A percentile compares a stretch with the other conserved stretches of the same genome.
Conservation (phyloP, 306 rosid genomes). For the Oxytropis ochrocephala region DNA sequence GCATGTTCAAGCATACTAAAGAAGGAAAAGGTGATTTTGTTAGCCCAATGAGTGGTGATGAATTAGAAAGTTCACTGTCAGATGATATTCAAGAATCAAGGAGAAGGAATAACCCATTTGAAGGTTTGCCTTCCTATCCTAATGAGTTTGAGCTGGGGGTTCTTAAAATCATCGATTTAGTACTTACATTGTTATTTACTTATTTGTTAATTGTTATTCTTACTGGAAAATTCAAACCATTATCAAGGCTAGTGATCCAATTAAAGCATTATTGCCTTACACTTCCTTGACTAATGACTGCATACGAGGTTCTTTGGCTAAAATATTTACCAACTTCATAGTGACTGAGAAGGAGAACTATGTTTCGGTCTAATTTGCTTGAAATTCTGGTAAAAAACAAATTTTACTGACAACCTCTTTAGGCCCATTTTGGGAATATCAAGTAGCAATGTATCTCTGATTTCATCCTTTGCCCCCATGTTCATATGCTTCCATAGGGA, state of each 20-base stretch:
- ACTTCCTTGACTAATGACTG: background rate
- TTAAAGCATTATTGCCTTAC: background rate
- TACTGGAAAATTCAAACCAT: background rate
- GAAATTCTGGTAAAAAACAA: background rate
- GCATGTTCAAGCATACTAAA: conserved; percentile 53
- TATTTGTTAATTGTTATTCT: background rate
- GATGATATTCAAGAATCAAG: conserved; percentile 37
- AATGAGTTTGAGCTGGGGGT: background rate
- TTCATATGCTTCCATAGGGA: background rate
- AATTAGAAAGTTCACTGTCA: conserved; percentile 25
- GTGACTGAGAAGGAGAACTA: background rate
- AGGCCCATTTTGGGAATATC: background rate
- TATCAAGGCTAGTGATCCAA: background rate
- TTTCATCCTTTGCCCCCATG: background rate
- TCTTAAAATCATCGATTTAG: background rate
- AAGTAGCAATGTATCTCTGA: background rate
- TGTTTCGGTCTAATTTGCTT: conserved; percentile 1
- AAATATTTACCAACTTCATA: background rate
- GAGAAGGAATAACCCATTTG: conserved; percentile 52
- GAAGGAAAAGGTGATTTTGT: conserved; percentile 24
- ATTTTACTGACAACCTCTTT: background rate
- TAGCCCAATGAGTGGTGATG: conserved; percentile 23
- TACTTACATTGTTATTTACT: background rate
- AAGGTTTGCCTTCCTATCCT: conserved; percentile 44
- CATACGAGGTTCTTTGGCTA: conserved; percentile 5